Evolutionary conservation across 768 basidiomycete species (phyloP).

Genomic region (Termitomyces heimii): DNA sequence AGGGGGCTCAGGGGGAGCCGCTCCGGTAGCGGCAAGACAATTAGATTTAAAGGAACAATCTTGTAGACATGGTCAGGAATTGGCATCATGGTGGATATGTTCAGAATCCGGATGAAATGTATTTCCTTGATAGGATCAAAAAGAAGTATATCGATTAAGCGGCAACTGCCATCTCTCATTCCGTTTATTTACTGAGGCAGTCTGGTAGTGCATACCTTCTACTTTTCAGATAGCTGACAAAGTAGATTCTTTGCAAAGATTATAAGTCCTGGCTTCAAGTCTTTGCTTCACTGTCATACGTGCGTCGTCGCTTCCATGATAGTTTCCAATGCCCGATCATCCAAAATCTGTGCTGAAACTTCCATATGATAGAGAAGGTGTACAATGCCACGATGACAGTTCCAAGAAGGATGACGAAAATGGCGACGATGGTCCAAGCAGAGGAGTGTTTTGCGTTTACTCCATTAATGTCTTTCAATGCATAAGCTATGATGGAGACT

Average conservation of each 20-base stretch:
- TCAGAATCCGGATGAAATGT: not conserved
- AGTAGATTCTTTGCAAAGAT: too few species aligned
- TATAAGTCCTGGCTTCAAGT: not conserved
- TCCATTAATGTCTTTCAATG: slow-evolving; percentile 27
- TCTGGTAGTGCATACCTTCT: too few species aligned
- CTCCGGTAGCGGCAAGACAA: slow-evolving; percentile 32
- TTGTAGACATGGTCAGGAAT: slow-evolving; percentile 57
- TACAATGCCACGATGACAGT: slow-evolving; percentile 35
- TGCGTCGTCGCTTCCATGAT: slow-evolving; percentile 10
- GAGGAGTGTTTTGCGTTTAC: slow-evolving; percentile 20
- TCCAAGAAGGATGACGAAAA: slow-evolving; percentile 34
- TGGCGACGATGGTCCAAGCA: slow-evolving; percentile 33
- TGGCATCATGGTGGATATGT: slow-evolving; percentile 6
- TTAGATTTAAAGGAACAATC: slow-evolving; percentile 36
- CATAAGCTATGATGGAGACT: slow-evolving; percentile 38
- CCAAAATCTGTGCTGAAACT: slow-evolving; percentile 25
- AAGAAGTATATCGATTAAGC: not conserved
- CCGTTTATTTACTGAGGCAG: too few species aligned
- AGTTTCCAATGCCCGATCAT: slow-evolving; percentile 14
- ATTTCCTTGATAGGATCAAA: not conserved
- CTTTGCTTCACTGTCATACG: not conserved
- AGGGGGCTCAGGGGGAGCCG: slow-evolving; percentile 44
- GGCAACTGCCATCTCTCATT: too few species aligned
- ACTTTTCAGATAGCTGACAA: not conserved
- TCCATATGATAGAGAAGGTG: slow-evolving; percentile 47